Percentiles rank a stretch among this genome's conserved stretches.
Conservation (phyloP, 2,329 filamentous ascomycete genomes). For the Emydomyces testavorans region DNA sequence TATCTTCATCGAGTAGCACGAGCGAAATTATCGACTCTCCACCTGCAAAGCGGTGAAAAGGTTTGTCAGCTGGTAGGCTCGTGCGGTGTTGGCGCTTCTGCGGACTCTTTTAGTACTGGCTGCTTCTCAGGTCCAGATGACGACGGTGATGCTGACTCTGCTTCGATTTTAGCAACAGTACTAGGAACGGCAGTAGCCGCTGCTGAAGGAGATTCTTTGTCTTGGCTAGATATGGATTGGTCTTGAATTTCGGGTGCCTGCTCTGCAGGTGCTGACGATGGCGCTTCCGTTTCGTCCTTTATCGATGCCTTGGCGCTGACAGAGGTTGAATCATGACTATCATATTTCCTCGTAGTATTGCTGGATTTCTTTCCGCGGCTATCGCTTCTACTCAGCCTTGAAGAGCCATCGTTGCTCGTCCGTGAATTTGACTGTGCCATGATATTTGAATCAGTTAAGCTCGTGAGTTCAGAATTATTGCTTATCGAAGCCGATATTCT, state of each 20-base stretch:
- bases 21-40: conserved; percentile 10
- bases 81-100: conserved; percentile 7
- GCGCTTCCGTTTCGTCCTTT: not conserved
- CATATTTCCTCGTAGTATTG: conserved; percentile 25
- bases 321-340: not conserved
- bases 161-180: not conserved
- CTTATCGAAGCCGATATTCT: conserved; percentile 7
- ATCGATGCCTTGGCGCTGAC: not conserved
- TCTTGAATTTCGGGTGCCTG: not conserved
- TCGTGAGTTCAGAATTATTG: not conserved
- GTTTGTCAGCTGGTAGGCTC: conserved; percentile 7
- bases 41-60: not conserved
- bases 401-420: not conserved
- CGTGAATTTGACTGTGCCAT: conserved; percentile 12
- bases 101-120: not conserved
- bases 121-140: not conserved
- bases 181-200: not conserved
- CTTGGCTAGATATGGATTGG: not conserved
- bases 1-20: conserved; percentile 9
- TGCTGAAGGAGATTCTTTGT: not conserved
- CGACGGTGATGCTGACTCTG: not conserved
- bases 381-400: conserved; percentile 9
- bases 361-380: conserved; percentile 25
- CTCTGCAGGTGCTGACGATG: not conserved
- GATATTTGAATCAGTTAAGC: conserved; percentile 17